Evolutionary conservation across 2,329 filamentous ascomycete genomes (phyloP).

Genomic region (Pseudopyrenochaeta lycopersici): DNA sequence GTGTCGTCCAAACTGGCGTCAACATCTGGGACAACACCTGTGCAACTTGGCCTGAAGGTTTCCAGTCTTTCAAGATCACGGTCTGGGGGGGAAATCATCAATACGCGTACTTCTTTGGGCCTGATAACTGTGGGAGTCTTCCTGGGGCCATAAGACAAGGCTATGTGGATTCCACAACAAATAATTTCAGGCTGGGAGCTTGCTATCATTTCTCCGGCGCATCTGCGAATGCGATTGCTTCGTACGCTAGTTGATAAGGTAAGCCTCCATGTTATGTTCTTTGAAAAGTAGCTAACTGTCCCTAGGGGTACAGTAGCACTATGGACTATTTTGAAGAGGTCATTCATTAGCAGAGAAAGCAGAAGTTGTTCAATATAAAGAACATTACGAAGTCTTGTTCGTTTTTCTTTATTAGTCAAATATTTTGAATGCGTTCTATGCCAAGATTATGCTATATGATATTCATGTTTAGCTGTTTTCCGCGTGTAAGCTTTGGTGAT

Average conservation of each 20-base stretch:
- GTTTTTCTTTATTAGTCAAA: no score
- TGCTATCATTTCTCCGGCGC: conserved; percentile 2
- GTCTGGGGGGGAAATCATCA: conserved; percentile 9
- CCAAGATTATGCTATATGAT: no score
- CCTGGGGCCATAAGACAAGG: not conserved
- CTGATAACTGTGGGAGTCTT: conserved; percentile 11
- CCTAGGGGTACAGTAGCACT: not conserved
- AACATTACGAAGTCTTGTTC: no score
- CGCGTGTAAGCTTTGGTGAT: no score
- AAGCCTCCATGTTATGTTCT: not conserved
- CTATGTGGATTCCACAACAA: conserved; percentile 4
- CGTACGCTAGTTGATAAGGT: conserved; percentile 3
- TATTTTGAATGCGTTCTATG: no score
- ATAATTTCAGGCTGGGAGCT: not conserved
- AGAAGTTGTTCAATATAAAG: no score
- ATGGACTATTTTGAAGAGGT: not conserved
- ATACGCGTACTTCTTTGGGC: conserved; percentile 9
- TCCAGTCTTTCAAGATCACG: conserved; percentile 11
- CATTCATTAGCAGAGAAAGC: no score
- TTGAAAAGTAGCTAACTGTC: not conserved
- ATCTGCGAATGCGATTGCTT: conserved; percentile 11
- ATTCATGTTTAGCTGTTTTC: no score
- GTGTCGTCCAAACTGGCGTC: conserved; percentile 2
- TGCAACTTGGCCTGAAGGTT: conserved; percentile 12
- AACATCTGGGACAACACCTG: conserved; percentile 19